These are phyloP conservation scores for Cutaneotrichosporon sp. DNA, from an alignment of 1,284 basidiomycete genomes.

Conservation along the genomic window DNA sequence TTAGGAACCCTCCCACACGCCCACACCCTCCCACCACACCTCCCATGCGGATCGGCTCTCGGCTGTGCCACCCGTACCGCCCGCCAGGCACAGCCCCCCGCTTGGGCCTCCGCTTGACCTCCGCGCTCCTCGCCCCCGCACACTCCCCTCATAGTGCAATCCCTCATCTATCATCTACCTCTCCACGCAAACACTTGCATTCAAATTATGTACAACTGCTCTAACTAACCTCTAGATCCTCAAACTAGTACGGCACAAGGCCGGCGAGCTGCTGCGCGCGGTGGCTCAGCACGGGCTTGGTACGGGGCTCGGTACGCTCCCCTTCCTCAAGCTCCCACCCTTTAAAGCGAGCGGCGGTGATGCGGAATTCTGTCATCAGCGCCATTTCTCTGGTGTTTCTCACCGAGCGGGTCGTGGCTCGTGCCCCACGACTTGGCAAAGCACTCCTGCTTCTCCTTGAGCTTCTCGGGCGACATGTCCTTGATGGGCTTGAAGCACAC, in stretches of 20 bases:
- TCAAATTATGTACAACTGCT: background rate
- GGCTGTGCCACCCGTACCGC: background rate
- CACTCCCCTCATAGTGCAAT: too few species aligned
- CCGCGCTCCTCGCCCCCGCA: too few species aligned
- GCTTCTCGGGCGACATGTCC: slow-evolving; percentile 30
- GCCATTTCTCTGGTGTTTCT: slow-evolving; percentile 25
- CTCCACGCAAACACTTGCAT: background rate
- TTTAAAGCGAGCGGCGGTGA: slow-evolving; percentile 14
- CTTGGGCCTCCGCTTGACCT: too few species aligned
- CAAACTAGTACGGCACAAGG: slow-evolving; percentile 28
- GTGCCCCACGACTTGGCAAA: slow-evolving; percentile 31
- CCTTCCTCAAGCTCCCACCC: slow-evolving; percentile 26
- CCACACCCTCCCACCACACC: too few species aligned
- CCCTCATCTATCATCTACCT: too few species aligned
- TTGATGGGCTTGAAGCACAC: slow-evolving; percentile 48
- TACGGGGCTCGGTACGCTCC: slow-evolving; percentile 29
- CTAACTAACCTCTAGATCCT: background rate
- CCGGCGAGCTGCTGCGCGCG: slow-evolving; percentile 32
- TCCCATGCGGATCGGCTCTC: background rate
- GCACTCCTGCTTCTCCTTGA: slow-evolving; percentile 29
- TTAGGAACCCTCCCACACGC: too few species aligned
- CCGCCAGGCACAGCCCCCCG: background rate
- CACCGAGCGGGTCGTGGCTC: slow-evolving; percentile 40
- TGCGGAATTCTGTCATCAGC: slow-evolving; percentile 27
- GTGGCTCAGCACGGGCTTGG: slow-evolving; percentile 26